Evolutionary conservation across 2,329 filamentous ascomycete genomes (phyloP).

Genomic region (Pseudogymnoascus sp.): DNA sequence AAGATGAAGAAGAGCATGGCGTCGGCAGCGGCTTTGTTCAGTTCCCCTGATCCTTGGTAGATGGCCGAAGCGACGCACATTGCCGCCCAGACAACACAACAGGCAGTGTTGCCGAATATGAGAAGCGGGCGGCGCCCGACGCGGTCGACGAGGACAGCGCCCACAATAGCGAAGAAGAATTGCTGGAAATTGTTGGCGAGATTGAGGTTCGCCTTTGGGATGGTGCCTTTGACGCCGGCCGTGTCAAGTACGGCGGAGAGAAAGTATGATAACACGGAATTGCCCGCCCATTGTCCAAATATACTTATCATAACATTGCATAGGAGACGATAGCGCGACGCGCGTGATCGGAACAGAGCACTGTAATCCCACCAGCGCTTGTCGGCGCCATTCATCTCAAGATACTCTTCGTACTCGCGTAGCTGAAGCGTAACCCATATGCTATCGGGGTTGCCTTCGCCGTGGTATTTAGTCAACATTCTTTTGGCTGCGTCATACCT

Average conservation of each 20-base stretch:
- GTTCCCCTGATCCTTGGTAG: slow-evolving; percentile 29
- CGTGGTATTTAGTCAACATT: slow-evolving; percentile 42
- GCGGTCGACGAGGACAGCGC: slow-evolving; percentile 47
- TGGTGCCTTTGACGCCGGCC: slow-evolving; percentile 40
- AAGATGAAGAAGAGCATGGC: slow-evolving; percentile 37
- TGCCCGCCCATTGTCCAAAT: slow-evolving; percentile 44
- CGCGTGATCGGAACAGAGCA: slow-evolving; percentile 42
- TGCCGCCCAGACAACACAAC: slow-evolving; percentile 42
- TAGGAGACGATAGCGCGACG: slow-evolving; percentile 40
- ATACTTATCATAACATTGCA: slow-evolving; percentile 43
- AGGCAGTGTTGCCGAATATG: slow-evolving; percentile 40
- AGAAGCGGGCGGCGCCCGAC: slow-evolving; percentile 50
- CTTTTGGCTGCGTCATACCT: slow-evolving; percentile 31
- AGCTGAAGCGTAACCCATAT: slow-evolving; percentile 44
- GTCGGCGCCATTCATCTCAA: slow-evolving; percentile 41
- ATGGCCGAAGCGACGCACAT: slow-evolving; percentile 39
- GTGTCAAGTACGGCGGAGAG: slow-evolving; percentile 42
- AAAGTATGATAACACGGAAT: slow-evolving; percentile 42
- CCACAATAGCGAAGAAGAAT: slow-evolving; percentile 44
- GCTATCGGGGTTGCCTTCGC: slow-evolving; percentile 41
- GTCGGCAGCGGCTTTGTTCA: slow-evolving; percentile 24
- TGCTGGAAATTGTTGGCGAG: slow-evolving; percentile 48
- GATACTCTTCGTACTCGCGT: slow-evolving; percentile 40
- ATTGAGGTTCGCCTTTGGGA: slow-evolving; percentile 44
- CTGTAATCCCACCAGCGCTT: slow-evolving; percentile 49